These are phyloP conservation scores for Phaffia australis DNA, from an alignment of 768 basidiomycete genomes.

Conservation along the genomic window DNA sequence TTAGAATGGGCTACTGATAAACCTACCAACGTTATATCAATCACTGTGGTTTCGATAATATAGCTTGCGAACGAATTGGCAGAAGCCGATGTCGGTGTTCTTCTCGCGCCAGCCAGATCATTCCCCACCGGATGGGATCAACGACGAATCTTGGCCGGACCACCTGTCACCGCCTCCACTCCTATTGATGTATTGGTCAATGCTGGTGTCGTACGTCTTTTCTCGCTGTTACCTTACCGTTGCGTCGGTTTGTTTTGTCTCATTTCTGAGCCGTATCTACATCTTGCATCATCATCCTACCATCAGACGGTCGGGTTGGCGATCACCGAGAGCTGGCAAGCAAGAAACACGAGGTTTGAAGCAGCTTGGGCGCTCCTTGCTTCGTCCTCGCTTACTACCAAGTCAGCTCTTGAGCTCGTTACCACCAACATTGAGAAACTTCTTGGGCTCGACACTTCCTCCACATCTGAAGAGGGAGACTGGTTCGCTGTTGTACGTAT, in stretches of 20 bases:
- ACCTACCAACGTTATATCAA: too few relatives aligned
- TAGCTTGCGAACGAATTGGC: conserved; percentile 60
- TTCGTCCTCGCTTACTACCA: conserved; percentile 11
- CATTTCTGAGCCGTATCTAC: conserved; percentile 39
- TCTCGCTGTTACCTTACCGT: too few relatives aligned
- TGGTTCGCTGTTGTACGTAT: conserved; percentile 20
- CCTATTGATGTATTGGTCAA: conserved; percentile 52
- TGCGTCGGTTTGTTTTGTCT: background rate
- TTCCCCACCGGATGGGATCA: conserved; percentile 65
- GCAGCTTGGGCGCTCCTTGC: conserved; percentile 59
- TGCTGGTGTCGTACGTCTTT: conserved; percentile 50
- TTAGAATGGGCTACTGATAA: too few relatives aligned
- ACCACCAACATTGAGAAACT: conserved; percentile 50
- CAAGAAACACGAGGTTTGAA: conserved; percentile 65
- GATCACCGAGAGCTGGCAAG: conserved; percentile 2
- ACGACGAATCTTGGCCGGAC: conserved; percentile 54
- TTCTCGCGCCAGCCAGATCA: conserved; percentile 54
- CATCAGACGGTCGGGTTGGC: background rate
- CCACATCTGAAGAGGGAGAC: background rate
- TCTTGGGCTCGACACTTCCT: conserved; percentile 38
- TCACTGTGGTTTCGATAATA: conserved; percentile 30
- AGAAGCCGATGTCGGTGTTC: conserved; percentile 55
- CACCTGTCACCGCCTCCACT: conserved; percentile 55
- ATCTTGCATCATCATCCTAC: conserved; percentile 31
- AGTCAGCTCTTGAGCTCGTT: conserved; percentile 46